Evolutionary conservation across 164 flowering plant species (phyloP).

Genomic region (Aristolochia fimbriata): DNA sequence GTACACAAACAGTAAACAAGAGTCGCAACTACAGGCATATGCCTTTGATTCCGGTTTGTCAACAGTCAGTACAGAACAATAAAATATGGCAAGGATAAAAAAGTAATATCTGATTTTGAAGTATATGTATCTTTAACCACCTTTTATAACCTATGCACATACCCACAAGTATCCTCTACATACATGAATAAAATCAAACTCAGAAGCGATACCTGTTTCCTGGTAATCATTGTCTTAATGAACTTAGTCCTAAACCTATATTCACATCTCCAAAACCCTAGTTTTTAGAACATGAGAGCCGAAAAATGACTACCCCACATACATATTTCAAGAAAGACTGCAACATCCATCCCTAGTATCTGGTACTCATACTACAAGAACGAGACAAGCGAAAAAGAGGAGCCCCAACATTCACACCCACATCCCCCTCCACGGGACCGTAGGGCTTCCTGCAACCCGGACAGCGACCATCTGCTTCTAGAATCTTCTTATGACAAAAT

Average conservation of each 20-base stretch:
- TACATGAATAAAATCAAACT: constrained; percentile 35
- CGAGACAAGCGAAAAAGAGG: constrained; percentile 50
- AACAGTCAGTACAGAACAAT: background rate
- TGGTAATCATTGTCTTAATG: constrained; percentile 10
- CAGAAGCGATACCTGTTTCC: constrained; percentile 21
- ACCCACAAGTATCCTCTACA: constrained; percentile 37
- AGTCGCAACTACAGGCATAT: no score
- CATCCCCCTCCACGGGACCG: constrained; percentile 29
- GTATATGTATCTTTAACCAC: constrained; percentile 47
- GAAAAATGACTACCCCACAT: constrained; percentile 6
- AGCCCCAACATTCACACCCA: constrained; percentile 29
- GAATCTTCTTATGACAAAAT: constrained; percentile 90
- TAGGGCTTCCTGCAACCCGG: constrained; percentile 86
- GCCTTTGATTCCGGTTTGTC: background rate
- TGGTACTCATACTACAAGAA: constrained; percentile 60
- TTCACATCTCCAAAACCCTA: constrained; percentile 29
- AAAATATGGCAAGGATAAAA: background rate
- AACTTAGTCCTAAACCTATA: constrained; percentile 22
- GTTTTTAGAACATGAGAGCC: constrained; percentile 12
- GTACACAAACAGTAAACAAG: no score
- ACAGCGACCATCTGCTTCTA: constrained; percentile 83
- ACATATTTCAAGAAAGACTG: constrained; percentile 12
- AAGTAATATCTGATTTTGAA: constrained; percentile 8
- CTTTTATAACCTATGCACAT: constrained; percentile 47
- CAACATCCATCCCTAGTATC: constrained; percentile 33